A percentile compares a stretch with the other conserved stretches of the same genome.
phyloP scores from a whole-genome alignment of 116 monocot species.

The Posidonia oceanica region DNA sequence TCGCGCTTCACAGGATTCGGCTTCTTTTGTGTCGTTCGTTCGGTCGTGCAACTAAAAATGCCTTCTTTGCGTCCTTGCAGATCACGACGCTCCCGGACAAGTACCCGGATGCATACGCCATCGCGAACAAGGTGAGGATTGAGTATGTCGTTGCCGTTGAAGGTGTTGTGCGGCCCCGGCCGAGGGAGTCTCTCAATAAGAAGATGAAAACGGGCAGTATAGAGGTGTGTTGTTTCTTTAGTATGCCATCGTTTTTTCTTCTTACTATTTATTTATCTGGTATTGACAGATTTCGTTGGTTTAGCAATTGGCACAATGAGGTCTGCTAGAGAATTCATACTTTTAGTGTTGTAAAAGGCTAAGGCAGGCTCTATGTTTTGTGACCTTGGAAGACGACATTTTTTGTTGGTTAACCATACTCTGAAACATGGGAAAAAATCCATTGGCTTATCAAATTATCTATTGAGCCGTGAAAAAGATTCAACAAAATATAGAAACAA shows the following conservation, averaged over 20 bases:
- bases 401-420: no score
- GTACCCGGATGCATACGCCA: constrained; percentile 57
- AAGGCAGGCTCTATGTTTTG: no score
- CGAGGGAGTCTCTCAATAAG: constrained; percentile 57
- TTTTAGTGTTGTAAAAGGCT: no score
- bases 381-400: no score
- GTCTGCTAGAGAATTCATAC: no score
- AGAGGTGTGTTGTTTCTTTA: constrained; percentile 36
- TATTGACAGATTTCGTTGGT: no score
- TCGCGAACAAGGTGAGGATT: constrained; percentile 61
- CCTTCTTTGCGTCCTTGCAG: constrained; percentile 12
- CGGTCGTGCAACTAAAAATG: neutral
- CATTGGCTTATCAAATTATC: no score
- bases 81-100: constrained; percentile 73
- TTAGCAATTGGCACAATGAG: no score
- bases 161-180: constrained; percentile 57
- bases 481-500: no score
- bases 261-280: no score
- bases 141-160: constrained; percentile 92
- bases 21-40: neutral
- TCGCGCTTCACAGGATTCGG: neutral
- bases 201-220: constrained; percentile 87
- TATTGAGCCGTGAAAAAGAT: no score
- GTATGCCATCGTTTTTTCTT: neutral
- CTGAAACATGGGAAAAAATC: no score